phyloP scores from a whole-genome alignment of 148 eudicot species.

The Salicornia ramosissima region DNA sequence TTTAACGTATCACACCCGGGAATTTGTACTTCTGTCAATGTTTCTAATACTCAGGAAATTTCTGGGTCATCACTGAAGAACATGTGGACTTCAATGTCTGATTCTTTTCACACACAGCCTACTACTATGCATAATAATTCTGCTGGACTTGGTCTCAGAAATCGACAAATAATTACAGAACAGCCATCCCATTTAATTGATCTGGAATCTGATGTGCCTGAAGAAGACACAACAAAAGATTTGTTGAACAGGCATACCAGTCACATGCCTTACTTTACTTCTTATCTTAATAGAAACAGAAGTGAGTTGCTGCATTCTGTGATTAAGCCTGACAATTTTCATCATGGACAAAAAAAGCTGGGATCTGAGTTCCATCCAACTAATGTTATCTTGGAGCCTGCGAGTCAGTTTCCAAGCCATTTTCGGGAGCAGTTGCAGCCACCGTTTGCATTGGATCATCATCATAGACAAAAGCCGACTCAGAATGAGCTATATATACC shows the following conservation, averaged over 20 bases:
- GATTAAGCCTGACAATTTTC: slow-evolving; percentile 42
- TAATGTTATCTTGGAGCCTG: slow-evolving; percentile 37
- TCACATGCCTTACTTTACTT: slow-evolving; percentile 39
- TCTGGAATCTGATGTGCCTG: slow-evolving; percentile 36
- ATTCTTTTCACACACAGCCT: slow-evolving; percentile 36
- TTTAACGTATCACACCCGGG: slow-evolving; percentile 30
- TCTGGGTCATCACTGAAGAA: slow-evolving; percentile 36
- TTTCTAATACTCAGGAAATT: slow-evolving; percentile 28
- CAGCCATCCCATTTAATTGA: slow-evolving; percentile 45
- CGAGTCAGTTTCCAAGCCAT: slow-evolving; percentile 41
- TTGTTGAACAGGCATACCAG: slow-evolving; percentile 45
- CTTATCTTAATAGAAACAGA: slow-evolving; percentile 43
- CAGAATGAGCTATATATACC: slow-evolving; percentile 40
- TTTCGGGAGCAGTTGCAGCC: slow-evolving; percentile 47
- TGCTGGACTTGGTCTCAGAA: slow-evolving; percentile 36
- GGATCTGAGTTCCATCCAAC: slow-evolving; percentile 41
- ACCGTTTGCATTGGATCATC: slow-evolving; percentile 40
- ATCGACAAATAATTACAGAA: slow-evolving; percentile 35
- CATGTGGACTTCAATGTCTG: slow-evolving; percentile 49
- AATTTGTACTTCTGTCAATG: slow-evolving; percentile 26
- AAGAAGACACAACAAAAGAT: slow-evolving; percentile 38
- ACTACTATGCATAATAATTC: slow-evolving; percentile 36
- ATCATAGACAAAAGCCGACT: slow-evolving; percentile 44
- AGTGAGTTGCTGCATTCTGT: slow-evolving; percentile 53
- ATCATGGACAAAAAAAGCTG: slow-evolving; percentile 48